Base-by-base conservation (phyloP, 306 rosid genomes). In the Gastrolobium villosum region DNA sequence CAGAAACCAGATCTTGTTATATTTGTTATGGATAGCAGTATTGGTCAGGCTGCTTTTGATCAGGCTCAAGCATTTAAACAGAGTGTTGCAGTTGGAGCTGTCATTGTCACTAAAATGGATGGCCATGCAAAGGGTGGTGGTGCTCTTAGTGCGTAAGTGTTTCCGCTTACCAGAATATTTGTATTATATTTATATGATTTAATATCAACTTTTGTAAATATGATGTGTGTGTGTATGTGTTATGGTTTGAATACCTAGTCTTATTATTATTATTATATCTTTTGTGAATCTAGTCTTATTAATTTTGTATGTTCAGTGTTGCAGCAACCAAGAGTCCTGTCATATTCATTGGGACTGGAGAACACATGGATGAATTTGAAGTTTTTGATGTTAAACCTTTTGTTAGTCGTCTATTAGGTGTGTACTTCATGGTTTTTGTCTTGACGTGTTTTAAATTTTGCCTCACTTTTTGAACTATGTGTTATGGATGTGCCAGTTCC, bases 71-170 rank as follows among this genome's bases (percentile, higher is more conserved):
- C 97, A 39, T 93, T 91, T 75, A 91, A 76, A 66, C 92, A 89
- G 73, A 93, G 93, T 83, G 97, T 89, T 72, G 79, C 91, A 52
- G 98, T 89, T 68, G 97, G 98, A 79, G 98, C 97, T 69, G 95
- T 89, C 46, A 93, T 93, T 66, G 66, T 93, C 64, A 88, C 98
- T 13, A 90, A 91, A 78, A 89, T 88, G 98, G 97, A 91, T 79
- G 97, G 98, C 64, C 95, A 86, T 72, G 97, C 97, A 71, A 93
- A 87, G 91, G 96, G 96, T 80, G 96, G 97, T 77, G 96, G 98
- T 49, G 87, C 94, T 46, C 97, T 94, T 72, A 91, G 98, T 70
- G 96, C 96, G 92, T 88, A 85, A 92, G 92, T 90, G 28, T 49
- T 55, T 20, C 26, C 1, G 26, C 26, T 20, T 20, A 48, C 39